Base-by-base conservation (phyloP, 345 rosid genomes). In the Salix viminalis region DNA sequence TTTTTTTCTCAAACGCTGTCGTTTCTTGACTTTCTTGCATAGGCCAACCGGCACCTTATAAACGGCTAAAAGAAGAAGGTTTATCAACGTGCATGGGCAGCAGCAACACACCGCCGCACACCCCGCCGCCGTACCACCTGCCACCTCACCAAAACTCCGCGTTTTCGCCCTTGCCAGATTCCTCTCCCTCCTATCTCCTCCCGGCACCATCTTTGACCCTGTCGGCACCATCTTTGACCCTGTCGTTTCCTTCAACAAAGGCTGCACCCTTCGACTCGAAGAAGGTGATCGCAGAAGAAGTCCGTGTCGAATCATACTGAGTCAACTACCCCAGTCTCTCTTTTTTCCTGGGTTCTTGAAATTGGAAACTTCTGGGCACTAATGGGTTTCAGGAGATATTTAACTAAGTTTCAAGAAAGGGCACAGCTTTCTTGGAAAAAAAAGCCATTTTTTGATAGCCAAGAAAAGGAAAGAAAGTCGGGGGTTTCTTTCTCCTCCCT, bases 71-170 rank as follows among this genome's bases (percentile, higher is more conserved):
- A 89, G 83, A 44, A 92, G 48, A 4, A 92, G 75, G 76, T 87
- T 87, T 23, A 87, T 79, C 42, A 90, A 56, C 54, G 90, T 88
- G 61, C 88, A 88, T 0, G 94, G 97, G 65, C 93, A 89, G 60
- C 97, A 92, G 56, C 97, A 92, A 46, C 91, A 88, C 0, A 92
- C 86, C 67, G 91, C 97, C 71, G 93, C 91, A 77, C 94, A 88
- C 81, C 88, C 91, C 14, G 94, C 97, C 28, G 94, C 80, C 1
- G 93, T 85, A 0, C 89, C 93, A 0, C 88, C 88, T 0, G 79
- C 86, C 19, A 86, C 75, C 82, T 86, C 97, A 75, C 83, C 97
- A 36, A 61, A 75, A 76, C 83, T 48, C 19, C 62, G 54, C 13
- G 4, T 60, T 24, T 48, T 68, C 64, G 23, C 21, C 56, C 54